A percentile compares a stretch with the other conserved stretches of the same genome.
phyloP scores from a whole-genome alignment of 2,329 filamentous ascomycete genomes.

The Pseudogymnoascus sp. region DNA sequence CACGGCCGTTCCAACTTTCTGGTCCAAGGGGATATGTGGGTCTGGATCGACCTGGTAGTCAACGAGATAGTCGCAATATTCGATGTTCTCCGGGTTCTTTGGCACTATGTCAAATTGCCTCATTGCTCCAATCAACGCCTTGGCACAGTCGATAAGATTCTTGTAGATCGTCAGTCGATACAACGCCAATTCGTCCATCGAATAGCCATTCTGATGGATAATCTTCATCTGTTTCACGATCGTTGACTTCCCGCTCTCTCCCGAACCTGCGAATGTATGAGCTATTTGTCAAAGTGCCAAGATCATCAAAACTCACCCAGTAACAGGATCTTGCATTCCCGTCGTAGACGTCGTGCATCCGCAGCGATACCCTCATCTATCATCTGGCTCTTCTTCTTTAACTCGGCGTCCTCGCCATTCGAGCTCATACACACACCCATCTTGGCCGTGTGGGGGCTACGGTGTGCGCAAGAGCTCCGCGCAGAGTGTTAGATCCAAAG shows the following conservation, averaged over 20 bases:
- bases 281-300: conserved; percentile 17
- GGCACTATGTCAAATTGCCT: conserved; percentile 83
- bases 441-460: conserved; percentile 26
- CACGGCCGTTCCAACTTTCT: conserved; percentile 73
- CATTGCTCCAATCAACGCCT: conserved; percentile 85
- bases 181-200: conserved; percentile 82
- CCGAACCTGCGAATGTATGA: conserved; percentile 58
- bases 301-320: conserved; percentile 56
- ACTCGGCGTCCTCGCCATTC: conserved; percentile 70
- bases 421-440: conserved; percentile 96
- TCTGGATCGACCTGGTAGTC: conserved; percentile 88
- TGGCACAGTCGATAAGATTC: conserved; percentile 94
- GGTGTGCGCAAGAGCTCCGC: background rate
- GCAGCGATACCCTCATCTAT: conserved; percentile 93
- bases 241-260: conserved; percentile 97
- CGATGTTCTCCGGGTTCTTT: conserved; percentile 59
- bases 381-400: conserved; percentile 92
- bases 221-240: conserved; percentile 99
- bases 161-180: conserved; percentile 98
- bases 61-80: conserved; percentile 69
- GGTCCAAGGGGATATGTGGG: conserved; percentile 75
- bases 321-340: conserved; percentile 98
- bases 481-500: background rate
- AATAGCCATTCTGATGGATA: conserved; percentile 97
- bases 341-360: conserved; percentile 81